A percentile compares a stretch with the other conserved stretches of the same genome.
Evolutionary conservation across 495 filamentous ascomycete genomes (phyloP).

Genomic region (Hypoxylon cercidicola): DNA sequence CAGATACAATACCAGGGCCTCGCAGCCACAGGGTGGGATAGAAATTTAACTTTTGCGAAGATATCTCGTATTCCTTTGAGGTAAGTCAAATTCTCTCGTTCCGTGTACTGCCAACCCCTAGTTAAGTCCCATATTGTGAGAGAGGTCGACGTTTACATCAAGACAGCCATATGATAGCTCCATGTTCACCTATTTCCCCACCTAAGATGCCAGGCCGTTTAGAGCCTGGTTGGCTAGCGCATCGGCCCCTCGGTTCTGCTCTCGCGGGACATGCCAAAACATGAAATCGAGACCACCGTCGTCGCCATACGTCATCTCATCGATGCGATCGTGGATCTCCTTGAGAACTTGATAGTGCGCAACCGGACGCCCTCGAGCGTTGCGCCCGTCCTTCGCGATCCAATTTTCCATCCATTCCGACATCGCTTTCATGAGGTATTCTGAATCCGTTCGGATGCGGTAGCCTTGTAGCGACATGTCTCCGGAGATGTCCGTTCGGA

Average conservation of each 20-base stretch:
- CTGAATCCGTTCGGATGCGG: constrained; percentile 3
- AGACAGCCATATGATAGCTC: too few species aligned
- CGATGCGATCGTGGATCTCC: background rate
- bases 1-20: too few species aligned
- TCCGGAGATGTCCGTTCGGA: background rate
- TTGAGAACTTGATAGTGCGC: constrained; percentile 1
- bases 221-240: constrained; percentile 7
- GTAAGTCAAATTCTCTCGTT: too few species aligned
- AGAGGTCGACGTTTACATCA: too few species aligned
- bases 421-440: constrained; percentile 5
- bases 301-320: constrained; percentile 4
- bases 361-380: background rate
- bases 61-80: too few species aligned
- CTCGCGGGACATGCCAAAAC: constrained; percentile 6
- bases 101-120: too few species aligned
- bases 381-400: constrained; percentile 1
- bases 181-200: too few species aligned
- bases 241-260: constrained; percentile 1
- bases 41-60: too few species aligned
- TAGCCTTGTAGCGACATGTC: background rate
- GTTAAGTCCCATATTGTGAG: too few species aligned
- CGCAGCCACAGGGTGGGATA: too few species aligned
- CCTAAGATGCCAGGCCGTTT: background rate
- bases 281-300: background rate
- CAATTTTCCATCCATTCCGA: constrained; percentile 1